Conservation (phyloP, 306 rosid genomes). For the Sechiopsis laciniata region DNA sequence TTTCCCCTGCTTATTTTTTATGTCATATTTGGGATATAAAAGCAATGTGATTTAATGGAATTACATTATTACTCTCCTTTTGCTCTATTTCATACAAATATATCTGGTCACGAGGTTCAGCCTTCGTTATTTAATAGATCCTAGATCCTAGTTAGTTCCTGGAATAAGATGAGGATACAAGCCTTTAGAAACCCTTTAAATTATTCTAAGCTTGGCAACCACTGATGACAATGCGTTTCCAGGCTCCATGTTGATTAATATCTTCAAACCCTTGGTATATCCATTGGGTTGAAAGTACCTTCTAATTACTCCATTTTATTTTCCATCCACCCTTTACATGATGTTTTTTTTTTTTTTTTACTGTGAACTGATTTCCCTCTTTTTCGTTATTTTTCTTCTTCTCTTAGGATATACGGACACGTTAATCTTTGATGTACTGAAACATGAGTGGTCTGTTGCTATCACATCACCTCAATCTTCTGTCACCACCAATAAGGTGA, state of each 20-base stretch:
- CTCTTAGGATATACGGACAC: constrained; percentile 75
- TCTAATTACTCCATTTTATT: too few relatives aligned
- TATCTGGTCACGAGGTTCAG: not conserved
- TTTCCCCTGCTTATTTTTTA: not conserved
- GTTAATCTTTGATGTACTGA: constrained; percentile 66
- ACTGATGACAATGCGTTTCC: not conserved
- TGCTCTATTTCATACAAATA: not conserved
- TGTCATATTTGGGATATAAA: not conserved
- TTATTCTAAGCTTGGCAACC: not conserved
- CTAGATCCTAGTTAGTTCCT: not conserved
- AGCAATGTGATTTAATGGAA: constrained; percentile 8
- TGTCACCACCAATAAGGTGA: constrained; percentile 61
- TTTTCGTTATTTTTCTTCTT: constrained; percentile 11
- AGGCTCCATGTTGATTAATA: constrained; percentile 4
- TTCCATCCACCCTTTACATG: not conserved
- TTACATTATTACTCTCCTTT: not conserved
- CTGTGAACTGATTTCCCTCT: not conserved
- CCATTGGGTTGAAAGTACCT: not conserved
- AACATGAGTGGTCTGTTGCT: constrained; percentile 70
- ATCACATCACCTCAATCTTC: constrained; percentile 63
- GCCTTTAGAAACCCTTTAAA: not conserved
- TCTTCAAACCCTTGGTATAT: constrained; percentile 4
- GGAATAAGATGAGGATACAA: not conserved
- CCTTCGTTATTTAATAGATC: not conserved
- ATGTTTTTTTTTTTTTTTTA: not conserved